Conservation (phyloP, 2,329 filamentous ascomycete species). For the Xylaria sp. region DNA sequence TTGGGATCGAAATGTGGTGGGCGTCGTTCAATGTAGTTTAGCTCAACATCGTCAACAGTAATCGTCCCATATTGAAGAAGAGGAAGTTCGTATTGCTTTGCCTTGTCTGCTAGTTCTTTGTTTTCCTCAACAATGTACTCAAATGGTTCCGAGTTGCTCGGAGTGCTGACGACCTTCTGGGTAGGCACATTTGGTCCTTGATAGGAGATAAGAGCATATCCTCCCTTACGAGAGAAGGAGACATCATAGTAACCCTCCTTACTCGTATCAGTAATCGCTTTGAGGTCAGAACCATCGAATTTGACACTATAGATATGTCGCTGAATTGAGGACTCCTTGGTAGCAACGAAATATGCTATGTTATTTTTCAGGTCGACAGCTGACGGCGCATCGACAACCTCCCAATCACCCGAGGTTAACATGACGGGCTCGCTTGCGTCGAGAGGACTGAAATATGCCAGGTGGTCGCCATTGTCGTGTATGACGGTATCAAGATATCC, state of each 20-base stretch:
- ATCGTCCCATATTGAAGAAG: conserved; percentile 84
- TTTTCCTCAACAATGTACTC: conserved; percentile 84
- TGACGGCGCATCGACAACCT: conserved; percentile 86
- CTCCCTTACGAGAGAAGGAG: conserved; percentile 84
- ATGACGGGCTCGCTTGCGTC: conserved; percentile 84
- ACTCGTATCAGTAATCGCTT: conserved; percentile 77
- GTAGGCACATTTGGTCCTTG: conserved; percentile 86
- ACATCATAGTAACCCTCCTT: conserved; percentile 81
- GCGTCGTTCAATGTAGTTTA: conserved; percentile 81
- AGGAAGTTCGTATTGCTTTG: conserved; percentile 82
- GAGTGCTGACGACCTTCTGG: conserved; percentile 90
- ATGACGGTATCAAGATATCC: conserved; percentile 95
- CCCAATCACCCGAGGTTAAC: conserved; percentile 90
- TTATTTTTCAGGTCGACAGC: conserved; percentile 86
- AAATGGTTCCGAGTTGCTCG: conserved; percentile 71
- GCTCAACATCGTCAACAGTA: conserved; percentile 79
- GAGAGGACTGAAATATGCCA: conserved; percentile 91
- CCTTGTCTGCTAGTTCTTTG: conserved; percentile 71
- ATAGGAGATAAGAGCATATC: conserved; percentile 87
- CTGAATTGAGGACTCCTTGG: conserved; percentile 87
- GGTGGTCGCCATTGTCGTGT: conserved; percentile 85
- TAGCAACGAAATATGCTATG: conserved; percentile 88
- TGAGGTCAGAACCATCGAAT: conserved; percentile 79
- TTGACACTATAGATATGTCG: conserved; percentile 92
- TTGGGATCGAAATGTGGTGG: conserved; percentile 87